phyloP scores from a whole-genome alignment of 2,329 filamentous ascomycete genomes.

The Fusarium nygamai region DNA sequence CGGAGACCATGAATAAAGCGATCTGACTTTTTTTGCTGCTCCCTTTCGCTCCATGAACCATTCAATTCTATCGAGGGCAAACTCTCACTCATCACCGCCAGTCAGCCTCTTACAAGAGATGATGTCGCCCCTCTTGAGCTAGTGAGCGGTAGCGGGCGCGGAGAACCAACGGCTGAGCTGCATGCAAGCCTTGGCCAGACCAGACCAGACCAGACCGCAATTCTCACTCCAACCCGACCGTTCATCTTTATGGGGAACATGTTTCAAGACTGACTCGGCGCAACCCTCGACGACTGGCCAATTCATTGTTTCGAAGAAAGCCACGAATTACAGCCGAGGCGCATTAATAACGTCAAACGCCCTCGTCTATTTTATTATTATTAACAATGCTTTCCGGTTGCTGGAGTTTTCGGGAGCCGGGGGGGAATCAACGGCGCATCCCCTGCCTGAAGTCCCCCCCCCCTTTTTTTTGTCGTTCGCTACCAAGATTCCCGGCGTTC shows the following conservation, averaged over 20 bases:
- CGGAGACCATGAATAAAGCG: conserved; percentile 50
- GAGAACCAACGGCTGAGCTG: conserved; percentile 11
- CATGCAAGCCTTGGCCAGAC: neutral
- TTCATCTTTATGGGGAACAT: conserved; percentile 14
- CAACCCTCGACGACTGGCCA: conserved; percentile 15
- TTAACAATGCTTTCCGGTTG: conserved; percentile 12
- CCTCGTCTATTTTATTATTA: neutral
- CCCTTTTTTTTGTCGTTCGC: conserved; percentile 36
- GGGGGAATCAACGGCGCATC: neutral
- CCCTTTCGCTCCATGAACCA: conserved; percentile 3
- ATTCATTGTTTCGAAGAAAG: conserved; percentile 22
- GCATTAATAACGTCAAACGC: conserved; percentile 14
- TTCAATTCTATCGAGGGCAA: conserved; percentile 21
- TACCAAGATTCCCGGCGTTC: conserved; percentile 39
- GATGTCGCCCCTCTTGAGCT: conserved; percentile 10
- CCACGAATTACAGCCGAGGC: conserved; percentile 23
- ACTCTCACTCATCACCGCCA: neutral
- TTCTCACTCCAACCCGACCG: neutral
- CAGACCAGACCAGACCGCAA: conserved; percentile 2
- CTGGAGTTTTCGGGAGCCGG: conserved; percentile 13
- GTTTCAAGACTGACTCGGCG: conserved; percentile 28
- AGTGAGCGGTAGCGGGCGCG: conserved; percentile 17
- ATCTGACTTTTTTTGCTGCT: conserved; percentile 8
- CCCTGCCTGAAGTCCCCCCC: neutral
- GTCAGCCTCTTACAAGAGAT: conserved; percentile 19